Evolutionary conservation across 805 yeast genomes (phyloP).

Genomic region (Hanseniaspora osmophila): DNA sequence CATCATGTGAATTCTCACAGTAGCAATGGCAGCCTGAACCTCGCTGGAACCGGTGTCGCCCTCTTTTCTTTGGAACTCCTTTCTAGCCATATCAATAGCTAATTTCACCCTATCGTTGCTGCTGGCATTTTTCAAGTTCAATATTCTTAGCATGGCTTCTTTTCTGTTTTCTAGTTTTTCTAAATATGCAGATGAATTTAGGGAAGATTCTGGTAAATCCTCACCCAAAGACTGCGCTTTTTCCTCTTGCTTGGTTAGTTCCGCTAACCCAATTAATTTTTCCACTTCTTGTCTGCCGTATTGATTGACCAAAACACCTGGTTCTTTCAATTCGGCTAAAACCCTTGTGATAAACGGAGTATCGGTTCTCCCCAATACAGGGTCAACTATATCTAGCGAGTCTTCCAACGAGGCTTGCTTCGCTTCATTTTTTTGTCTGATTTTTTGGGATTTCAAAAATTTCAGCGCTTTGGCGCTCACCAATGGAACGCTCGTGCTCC

Average conservation of each 20-base stretch:
- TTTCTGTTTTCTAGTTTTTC: slow-evolving; percentile 44
- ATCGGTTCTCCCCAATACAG: slow-evolving; percentile 61
- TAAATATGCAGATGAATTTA: slow-evolving; percentile 11
- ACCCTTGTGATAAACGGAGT: slow-evolving; percentile 60
- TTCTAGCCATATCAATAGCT: slow-evolving; percentile 50
- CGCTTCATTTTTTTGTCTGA: slow-evolving; percentile 23
- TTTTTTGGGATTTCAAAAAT: slow-evolving; percentile 22
- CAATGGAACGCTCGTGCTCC: not conserved
- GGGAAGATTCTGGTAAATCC: slow-evolving; percentile 21
- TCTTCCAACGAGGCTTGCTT: slow-evolving; percentile 18
- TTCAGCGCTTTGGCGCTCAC: slow-evolving; percentile 18
- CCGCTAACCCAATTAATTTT: slow-evolving; percentile 49
- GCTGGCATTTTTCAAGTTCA: slow-evolving; percentile 59
- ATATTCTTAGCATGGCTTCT: slow-evolving; percentile 54
- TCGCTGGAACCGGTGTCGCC: slow-evolving; percentile 94
- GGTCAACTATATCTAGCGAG: slow-evolving; percentile 43
- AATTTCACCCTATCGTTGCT: slow-evolving; percentile 41
- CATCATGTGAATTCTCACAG: slow-evolving; percentile 64
- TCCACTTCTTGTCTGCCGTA: slow-evolving; percentile 54
- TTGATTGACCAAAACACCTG: slow-evolving; percentile 46
- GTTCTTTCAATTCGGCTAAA: slow-evolving; percentile 51
- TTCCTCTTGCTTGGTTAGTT: slow-evolving; percentile 25
- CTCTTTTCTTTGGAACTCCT: slow-evolving; percentile 68
- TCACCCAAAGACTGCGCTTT: slow-evolving; percentile 35
- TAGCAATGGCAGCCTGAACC: slow-evolving; percentile 86